Percentiles rank a stretch among this genome's conserved stretches.
phyloP scores from a whole-genome alignment of 148 eudicot genomes.

The Camellia granthamiana region DNA sequence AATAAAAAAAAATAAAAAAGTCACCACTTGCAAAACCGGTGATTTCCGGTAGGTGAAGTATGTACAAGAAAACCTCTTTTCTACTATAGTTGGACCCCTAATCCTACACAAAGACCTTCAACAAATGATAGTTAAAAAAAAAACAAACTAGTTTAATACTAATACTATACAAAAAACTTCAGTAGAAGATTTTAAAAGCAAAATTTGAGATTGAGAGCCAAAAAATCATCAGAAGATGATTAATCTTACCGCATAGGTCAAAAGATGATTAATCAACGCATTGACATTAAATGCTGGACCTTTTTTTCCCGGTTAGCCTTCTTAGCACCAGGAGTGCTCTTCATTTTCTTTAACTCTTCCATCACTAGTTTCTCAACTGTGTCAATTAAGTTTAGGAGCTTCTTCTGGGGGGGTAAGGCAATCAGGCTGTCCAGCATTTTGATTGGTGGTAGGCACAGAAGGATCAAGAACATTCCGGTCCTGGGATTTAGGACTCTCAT shows the following conservation, averaged over 20 bases:
- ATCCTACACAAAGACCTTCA: not conserved
- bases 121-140: not conserved
- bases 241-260: slow-evolving; percentile 1
- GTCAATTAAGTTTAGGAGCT: slow-evolving; percentile 67
- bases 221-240: slow-evolving; percentile 21
- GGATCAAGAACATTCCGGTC: slow-evolving; percentile 17
- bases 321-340: slow-evolving; percentile 70
- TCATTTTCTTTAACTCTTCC: slow-evolving; percentile 54
- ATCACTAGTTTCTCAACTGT: slow-evolving; percentile 65
- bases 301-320: slow-evolving; percentile 60
- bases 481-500: slow-evolving; percentile 31
- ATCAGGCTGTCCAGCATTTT: slow-evolving; percentile 22
- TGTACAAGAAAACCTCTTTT: too few species aligned
- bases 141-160: not conserved
- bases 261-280: slow-evolving; percentile 40
- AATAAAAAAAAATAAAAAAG: too few species aligned
- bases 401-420: slow-evolving; percentile 57
- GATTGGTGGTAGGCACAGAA: slow-evolving; percentile 27
- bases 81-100: not conserved
- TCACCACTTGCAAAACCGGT: too few species aligned
- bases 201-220: slow-evolving; percentile 3
- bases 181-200: not conserved
- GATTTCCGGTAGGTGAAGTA: too few species aligned
- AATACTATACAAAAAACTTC: not conserved
- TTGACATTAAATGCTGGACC: slow-evolving; percentile 61